Conservation (phyloP, 148 eudicot genomes). For the Amaranthus cruentus region DNA sequence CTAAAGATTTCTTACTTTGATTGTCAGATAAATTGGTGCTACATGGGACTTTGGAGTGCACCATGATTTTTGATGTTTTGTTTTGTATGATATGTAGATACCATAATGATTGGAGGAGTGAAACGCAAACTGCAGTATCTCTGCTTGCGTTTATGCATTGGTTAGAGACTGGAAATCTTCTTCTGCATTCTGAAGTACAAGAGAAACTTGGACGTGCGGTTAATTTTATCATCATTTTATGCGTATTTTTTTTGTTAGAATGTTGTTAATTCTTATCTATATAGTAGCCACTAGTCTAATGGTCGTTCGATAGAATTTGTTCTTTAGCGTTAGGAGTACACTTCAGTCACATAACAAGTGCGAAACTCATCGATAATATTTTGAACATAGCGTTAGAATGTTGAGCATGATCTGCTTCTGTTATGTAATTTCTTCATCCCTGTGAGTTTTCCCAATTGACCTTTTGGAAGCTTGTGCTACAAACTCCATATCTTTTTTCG, state of each 20-base stretch:
- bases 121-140: constrained; percentile 75
- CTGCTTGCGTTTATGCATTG: constrained; percentile 89
- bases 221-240: background rate
- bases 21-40: background rate
- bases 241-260: background rate
- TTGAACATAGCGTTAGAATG: too few species aligned
- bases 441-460: too few species aligned
- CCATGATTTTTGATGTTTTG: background rate
- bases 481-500: too few species aligned
- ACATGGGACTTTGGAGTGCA: background rate
- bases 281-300: too few species aligned
- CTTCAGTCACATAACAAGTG: too few species aligned
- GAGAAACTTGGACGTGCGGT: constrained; percentile 79
- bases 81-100: constrained; percentile 42
- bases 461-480: too few species aligned
- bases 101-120: constrained; percentile 91
- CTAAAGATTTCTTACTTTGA: background rate
- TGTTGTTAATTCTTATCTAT: background rate
- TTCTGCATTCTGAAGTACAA: constrained; percentile 77
- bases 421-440: too few species aligned
- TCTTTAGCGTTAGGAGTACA: too few species aligned
- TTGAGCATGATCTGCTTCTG: too few species aligned
- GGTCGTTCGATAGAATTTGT: too few species aligned
- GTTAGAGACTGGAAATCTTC: constrained; percentile 84
- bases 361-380: too few species aligned